Base-by-base conservation (phyloP, 805 yeast species). In the Starmera pachycereana region DNA sequence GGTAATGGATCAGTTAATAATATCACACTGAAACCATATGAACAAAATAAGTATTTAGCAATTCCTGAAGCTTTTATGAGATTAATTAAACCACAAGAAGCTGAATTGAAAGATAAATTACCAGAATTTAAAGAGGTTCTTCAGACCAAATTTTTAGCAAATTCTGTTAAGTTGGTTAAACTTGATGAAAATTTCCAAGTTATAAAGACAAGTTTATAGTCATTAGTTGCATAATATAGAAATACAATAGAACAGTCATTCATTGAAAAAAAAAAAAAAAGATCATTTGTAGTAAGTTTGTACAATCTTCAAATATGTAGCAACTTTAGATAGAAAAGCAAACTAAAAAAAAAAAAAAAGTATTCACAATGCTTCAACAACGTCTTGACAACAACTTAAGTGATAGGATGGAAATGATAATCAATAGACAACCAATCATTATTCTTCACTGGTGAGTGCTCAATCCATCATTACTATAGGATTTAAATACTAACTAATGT, bases 101-200 rank as follows among this genome's bases (percentile, higher is more conserved):
- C 59, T 29, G 70, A 71, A 36, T 50, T 80, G 39, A 61, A 61
- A 32, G 36, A 56, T 19, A 45, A 77, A 12, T 56, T 62, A 51
- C 67, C 67, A 30, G 34, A 50, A 1, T 56, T 73, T 40, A 58
- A 57, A 41, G 51, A 44, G 4, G 44, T 47, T 12, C 49, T 75
- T 25, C 50, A 61, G 18, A 62, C 60, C 4, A 58, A 61, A 27
- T 69, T 68, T 30, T 47, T 75, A 31, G 81, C 80, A 3, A 69
- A 69, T 48, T 65, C 65, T 40, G 70, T 78, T 50, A 57, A 62
- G 32, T 52, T 71, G 44, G 68, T 74, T 39, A 60, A 64, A 45
- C 50, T 70, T 29, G 72, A 73, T 44, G 51, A 48, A 8, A 49
- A 40, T 8, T 39, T 25, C 30, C 35, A 22, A 4, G 31, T 39